These are phyloP conservation scores for Tetrapyrgos nigripes DNA, from an alignment of 1,284 basidiomycete genomes.

Conservation along the genomic window DNA sequence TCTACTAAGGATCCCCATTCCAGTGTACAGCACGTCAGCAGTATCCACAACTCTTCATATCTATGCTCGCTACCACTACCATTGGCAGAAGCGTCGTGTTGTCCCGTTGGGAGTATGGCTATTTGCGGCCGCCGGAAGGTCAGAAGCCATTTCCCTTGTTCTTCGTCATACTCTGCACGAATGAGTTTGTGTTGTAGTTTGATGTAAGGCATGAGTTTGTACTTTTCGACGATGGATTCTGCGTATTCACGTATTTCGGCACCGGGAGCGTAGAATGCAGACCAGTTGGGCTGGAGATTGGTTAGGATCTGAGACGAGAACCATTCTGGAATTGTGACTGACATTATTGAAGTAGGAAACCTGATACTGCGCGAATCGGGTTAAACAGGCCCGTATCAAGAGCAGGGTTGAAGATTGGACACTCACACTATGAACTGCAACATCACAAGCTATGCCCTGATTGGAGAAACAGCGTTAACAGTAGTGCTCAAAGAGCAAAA, in stretches of 20 bases:
- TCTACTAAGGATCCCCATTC: conserved; percentile 53
- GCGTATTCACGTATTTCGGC: conserved; percentile 62
- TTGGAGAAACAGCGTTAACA: not conserved
- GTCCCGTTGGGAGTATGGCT: too few relatives aligned
- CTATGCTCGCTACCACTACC: conserved; percentile 15
- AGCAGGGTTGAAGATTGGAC: not conserved
- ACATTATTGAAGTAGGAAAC: conserved; percentile 62
- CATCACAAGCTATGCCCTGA: conserved; percentile 61
- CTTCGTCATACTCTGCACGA: conserved; percentile 56
- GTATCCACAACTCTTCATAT: conserved; percentile 53
- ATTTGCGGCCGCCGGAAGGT: conserved; percentile 53
- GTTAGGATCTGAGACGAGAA: not conserved
- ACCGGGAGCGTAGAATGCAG: conserved; percentile 63
- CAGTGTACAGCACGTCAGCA: conserved; percentile 59
- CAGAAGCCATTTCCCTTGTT: conserved; percentile 58
- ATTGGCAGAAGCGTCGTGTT: too few relatives aligned
- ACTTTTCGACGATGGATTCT: conserved; percentile 60
- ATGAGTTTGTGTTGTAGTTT: conserved; percentile 60
- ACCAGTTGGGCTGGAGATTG: conserved; percentile 57
- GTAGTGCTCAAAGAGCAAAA: not conserved
- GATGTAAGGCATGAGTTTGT: conserved; percentile 58
- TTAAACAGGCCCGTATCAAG: not conserved
- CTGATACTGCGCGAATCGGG: conserved; percentile 55
- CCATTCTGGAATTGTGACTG: conserved; percentile 10
- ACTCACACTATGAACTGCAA: conserved; percentile 56